Evolutionary conservation across 495 filamentous ascomycete species (phyloP), one percentile per base, ranked within the genome.

Genomic region (Talaromyces liani): DNA sequence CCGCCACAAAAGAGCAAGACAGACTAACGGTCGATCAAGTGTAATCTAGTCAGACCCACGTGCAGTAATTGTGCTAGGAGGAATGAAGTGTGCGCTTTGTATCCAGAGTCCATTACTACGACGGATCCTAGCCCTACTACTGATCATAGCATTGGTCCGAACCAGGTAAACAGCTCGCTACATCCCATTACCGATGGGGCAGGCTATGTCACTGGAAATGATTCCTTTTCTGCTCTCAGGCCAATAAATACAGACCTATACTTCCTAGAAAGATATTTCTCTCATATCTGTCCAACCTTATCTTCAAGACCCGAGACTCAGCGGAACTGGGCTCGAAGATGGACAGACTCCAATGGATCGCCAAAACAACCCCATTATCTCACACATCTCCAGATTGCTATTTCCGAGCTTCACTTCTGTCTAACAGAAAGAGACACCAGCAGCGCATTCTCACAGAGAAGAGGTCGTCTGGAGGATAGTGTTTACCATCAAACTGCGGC

Each of bases 1-100:
- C 34, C 27, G 10, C 34, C 12, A 59, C 8, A 1, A 24, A 29
- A 25, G 24, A 34, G 31, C n/a, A n/a, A 58, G 27, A 27, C 27
- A 20, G 7, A 20, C n/a, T 59, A 10, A 39, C 9, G 18, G 31
- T 59, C 18, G 10, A 41, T 41, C 36, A 8, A 59, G 57, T 59
- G 57, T 4, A 36, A 59, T 36, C 31, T 59, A 39, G 57, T 4
- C n/a, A n/a, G 57, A 6, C 57, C 57, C 2, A 36, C 31, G 14
- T 59, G 57, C 34, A 36, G 57, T 9, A 59, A 59, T 16, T 59
- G 57, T 36, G 25, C 57, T 16, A 59, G 57, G 20, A 59, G 57
- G 12, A 59, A 59, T 18, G 31, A 59, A 18, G n/a, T 10, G 6
- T 59, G 57, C 57, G 12, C 1, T 14, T 41, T 9, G 16, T 10